These are phyloP conservation scores for Pythium brachiatum DNA, from an alignment of 352 stramenopile genomes.

Conservation along the genomic window DNA sequence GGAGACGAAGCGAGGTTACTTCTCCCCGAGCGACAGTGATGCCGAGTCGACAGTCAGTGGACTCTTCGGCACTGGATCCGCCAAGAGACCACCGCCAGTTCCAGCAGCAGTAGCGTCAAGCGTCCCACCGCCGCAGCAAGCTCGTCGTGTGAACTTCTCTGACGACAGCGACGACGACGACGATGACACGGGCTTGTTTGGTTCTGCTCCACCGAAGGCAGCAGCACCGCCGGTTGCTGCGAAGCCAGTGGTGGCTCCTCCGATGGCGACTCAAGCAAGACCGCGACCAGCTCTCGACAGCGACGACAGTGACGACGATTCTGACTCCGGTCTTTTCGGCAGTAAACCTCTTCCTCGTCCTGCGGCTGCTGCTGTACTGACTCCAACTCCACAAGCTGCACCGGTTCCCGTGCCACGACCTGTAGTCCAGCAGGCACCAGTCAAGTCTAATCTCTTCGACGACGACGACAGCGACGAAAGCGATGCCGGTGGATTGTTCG, in stretches of 20 bases:
- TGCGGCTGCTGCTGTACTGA: not conserved
- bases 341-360: constrained; percentile 20
- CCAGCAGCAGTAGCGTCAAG: not conserved
- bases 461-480: constrained; percentile 51
- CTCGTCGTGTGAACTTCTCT: constrained; percentile 43
- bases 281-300: constrained; percentile 13
- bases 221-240: not conserved
- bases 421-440: not conserved
- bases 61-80: constrained; percentile 32
- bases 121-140: constrained; percentile 1
- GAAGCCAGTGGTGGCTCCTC: constrained; percentile 1
- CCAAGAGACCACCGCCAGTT: not conserved
- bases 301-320: constrained; percentile 31
- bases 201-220: constrained; percentile 25
- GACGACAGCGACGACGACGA: constrained; percentile 34
- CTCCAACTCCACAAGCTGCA: constrained; percentile 4
- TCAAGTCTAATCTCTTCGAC: constrained; percentile 53
- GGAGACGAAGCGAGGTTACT: constrained; percentile 23
- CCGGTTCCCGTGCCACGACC: not conserved
- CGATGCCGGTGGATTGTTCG: constrained; percentile 30
- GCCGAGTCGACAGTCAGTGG: constrained; percentile 47
- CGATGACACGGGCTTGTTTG: constrained; percentile 44
- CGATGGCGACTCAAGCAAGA: not conserved
- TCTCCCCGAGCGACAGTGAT: constrained; percentile 47
- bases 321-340: constrained; percentile 42